Evolutionary conservation across 208 protist genomes (phyloP), one percentile per base, ranked within the genome.

Genomic region (Leishmania amazonensis): DNA sequence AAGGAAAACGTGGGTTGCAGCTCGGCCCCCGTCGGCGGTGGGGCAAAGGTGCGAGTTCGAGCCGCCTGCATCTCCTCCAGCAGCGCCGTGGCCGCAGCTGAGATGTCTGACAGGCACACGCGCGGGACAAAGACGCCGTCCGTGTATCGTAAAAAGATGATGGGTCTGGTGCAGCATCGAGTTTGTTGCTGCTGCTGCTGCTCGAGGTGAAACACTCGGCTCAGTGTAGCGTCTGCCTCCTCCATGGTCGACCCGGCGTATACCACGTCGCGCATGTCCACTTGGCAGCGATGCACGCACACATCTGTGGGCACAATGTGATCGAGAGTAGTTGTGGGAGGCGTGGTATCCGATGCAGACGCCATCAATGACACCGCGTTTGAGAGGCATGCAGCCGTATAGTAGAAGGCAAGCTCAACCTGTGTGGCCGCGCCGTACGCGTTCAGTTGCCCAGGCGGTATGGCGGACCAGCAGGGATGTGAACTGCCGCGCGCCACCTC

Each of bases 121-220:
- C 62, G 24, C 3, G 88, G 91, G 24, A 87, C 82, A 77, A 94
- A 94, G 49, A 94, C 57, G 62, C 91, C 91, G 72, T 92, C 91
- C 24, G 13, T 45, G 80, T 86, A 94, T 38, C 80, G 81, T 13
- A 94, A 62, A 40, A 88, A 75, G 28, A 94, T 51, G 35, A 86
- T 47, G 7, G 83, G 83, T 2, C 72, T 65, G 24, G 81, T 79
- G 38, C 68, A 51, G 45, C 31, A 53, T 2, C 54, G 78, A 60
- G 62, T 11, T 8, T 70, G 71, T 28, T 47, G 24, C 38, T 54
- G 78, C 83, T 85, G 78, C 78, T 86, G 87, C 17, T 87, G 57
- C 72, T 76, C 75, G 17, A 86, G 73, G 13, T 83, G 73, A 28
- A 85, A 54, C n/a, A 86, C 65, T 19, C 83, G 83, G 45, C 64